A percentile compares a stretch with the other conserved stretches of the same genome.
Evolutionary conservation across 2,329 filamentous ascomycete genomes (phyloP).

Genomic region (Exophiala viscosa): DNA sequence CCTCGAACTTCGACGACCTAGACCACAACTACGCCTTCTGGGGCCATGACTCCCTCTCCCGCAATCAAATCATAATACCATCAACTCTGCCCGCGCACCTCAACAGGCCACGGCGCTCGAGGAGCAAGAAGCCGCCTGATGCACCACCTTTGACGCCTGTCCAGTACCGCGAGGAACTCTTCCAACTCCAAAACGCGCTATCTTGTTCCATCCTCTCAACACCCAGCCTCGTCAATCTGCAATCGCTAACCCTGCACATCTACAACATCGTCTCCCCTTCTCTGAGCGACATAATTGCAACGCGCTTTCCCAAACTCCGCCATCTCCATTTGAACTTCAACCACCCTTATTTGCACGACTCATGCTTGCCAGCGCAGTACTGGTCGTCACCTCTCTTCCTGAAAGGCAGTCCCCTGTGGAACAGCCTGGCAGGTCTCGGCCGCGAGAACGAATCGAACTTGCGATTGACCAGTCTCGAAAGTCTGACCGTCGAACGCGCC

Average conservation of each 20-base stretch:
- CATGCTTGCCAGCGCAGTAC: conserved; percentile 29
- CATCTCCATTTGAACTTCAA: conserved; percentile 36
- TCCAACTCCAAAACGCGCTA: conserved; percentile 22
- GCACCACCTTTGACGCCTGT: conserved; percentile 6
- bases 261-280: conserved; percentile 33
- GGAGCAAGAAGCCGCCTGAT: neutral
- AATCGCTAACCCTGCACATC: conserved; percentile 23
- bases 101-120: conserved; percentile 3
- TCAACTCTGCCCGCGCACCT: conserved; percentile 7
- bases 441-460: conserved; percentile 19
- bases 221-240: conserved; percentile 9
- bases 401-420: conserved; percentile 32
- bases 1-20: conserved; percentile 26
- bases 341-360: conserved; percentile 35
- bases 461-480: conserved; percentile 30
- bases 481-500: conserved; percentile 33
- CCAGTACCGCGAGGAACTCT: conserved; percentile 13
- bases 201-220: conserved; percentile 16
- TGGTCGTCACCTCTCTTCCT: conserved; percentile 29
- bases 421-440: conserved; percentile 33
- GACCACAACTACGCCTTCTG: neutral
- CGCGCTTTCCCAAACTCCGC: conserved; percentile 31
- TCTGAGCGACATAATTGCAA: conserved; percentile 32
- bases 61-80: conserved; percentile 13
- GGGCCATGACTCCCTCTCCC: conserved; percentile 1